Evolutionary conservation across 1,284 basidiomycete genomes (phyloP), one percentile per base, ranked within the genome.

Genomic region (Malassezia dermatis): DNA sequence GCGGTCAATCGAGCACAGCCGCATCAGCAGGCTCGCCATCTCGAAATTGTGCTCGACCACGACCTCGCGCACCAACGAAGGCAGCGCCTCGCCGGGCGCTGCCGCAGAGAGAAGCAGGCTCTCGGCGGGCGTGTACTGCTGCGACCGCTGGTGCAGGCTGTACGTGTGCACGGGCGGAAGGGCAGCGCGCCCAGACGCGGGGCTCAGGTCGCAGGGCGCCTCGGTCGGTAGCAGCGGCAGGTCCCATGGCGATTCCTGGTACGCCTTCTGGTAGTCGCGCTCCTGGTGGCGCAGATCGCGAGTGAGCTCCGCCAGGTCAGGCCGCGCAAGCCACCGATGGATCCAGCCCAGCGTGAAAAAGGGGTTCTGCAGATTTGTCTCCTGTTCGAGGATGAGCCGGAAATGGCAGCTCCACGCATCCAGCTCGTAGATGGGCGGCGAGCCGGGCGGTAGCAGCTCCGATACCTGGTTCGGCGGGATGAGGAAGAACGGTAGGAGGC

Each of bases 331-430:
- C 39, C 64, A 46, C 3, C 48, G 48, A 49, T 66, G 66, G 34
- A 71, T 63, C 51, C 69, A 63, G n/a, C 57, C 52, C 61, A 62
- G 65, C 41, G 56, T 59, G 51, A 71, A 62, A 56, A 71, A 73
- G 4, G 70, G 70, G 30, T 73, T 73, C 30, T 65, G 60, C 0
- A 67, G 63, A 27, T 65, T 64, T 2, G 68, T 56, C 30, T 62
- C 61, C 28, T 60, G 37, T 35, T 35, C 35, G 4, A 57, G 7
- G 35, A 52, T 47, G 21, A 41, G 8, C 8, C 26, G 21, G 17
- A 50, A 45, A 21, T 52, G 44, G 15, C 23, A 44, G 7, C 23
- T 24, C 54, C 54, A 56, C 12, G 47, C 48, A 8, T 50, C 48
- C 10, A 48, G 21, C 28, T 51, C 31, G 23, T 44, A 35, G n/a